Evolutionary conservation across 768 basidiomycete genomes (phyloP).

Genomic region (Pleurotus eryngii): DNA sequence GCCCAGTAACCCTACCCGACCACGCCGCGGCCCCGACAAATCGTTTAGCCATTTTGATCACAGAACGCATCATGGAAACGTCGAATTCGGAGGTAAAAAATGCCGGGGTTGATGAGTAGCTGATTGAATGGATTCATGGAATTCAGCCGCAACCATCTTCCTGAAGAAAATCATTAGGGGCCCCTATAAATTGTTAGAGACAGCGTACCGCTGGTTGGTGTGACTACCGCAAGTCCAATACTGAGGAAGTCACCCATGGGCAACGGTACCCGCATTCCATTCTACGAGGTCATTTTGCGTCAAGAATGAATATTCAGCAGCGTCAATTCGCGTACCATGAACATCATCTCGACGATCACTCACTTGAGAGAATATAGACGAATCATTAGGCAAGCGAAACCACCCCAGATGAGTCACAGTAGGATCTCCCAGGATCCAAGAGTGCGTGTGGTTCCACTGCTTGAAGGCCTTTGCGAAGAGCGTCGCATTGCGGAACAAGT

Average conservation of each 20-base stretch:
- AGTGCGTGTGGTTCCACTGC: conserved; percentile 16
- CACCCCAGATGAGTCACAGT: conserved; percentile 12
- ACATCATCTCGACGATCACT: conserved; percentile 32
- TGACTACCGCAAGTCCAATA: conserved; percentile 20
- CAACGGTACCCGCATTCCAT: conserved; percentile 7
- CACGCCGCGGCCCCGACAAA: conserved; percentile 25
- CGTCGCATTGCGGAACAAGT: conserved; percentile 11
- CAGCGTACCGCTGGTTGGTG: conserved; percentile 30
- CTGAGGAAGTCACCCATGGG: conserved; percentile 13
- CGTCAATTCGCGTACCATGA: conserved; percentile 20
- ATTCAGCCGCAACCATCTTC: conserved; percentile 23
- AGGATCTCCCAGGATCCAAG: conserved; percentile 14
- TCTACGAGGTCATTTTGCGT: not conserved
- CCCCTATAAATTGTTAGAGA: no score
- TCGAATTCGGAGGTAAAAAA: conserved; percentile 18
- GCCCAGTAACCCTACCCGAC: conserved; percentile 21
- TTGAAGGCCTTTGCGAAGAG: conserved; percentile 5
- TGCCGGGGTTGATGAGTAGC: conserved; percentile 24
- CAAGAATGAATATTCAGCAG: no score
- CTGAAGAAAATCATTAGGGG: conserved; percentile 3
- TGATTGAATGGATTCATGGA: conserved; percentile 20
- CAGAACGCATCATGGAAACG: conserved; percentile 21
- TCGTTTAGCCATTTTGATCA: conserved; percentile 17
- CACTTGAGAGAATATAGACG: conserved; percentile 23
- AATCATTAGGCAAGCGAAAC: conserved; percentile 21